Evolutionary conservation across 495 filamentous ascomycete species (phyloP), one percentile per base, ranked within the genome.

Genomic region (Xylaria curta): DNA sequence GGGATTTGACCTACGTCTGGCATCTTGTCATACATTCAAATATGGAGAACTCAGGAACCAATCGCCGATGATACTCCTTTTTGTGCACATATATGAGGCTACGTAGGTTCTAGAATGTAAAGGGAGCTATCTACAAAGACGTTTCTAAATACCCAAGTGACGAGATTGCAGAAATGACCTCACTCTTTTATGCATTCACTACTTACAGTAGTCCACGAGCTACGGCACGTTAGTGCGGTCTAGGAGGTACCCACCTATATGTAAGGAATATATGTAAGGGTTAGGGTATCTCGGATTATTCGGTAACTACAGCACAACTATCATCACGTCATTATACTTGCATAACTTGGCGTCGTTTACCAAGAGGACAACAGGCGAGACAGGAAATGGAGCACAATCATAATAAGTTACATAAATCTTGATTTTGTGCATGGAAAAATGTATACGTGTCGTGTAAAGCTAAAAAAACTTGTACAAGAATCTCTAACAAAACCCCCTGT

Each of bases 231-330:
- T 60, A n/a, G 58, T 21, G 62, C 8, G 21, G 42, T 19, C 42
- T 15, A n/a, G 17, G 19, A 17, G 17, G 47, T 66, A 54, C 31
- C 64, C 64, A 66, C 64, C 31, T 65, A 49, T 49, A 47, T 66
- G 47, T 54, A 33, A 53, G 31, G 47, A 66, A 51, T 31, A 63
- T 44, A 28, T 44, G 59, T 62, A 38, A 54, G 65, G 65, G 17
- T 68, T 17, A 21, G 65, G 49, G 49, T 58, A 44, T 38, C 36
- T 38, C 36, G 19, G 19, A 51, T n/a, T 21, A 24, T 24, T 54
- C 9, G 24, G 24, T 12, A 12, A 56, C 24, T 31, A 7, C 12
- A 56, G 53, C 26, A 31, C 17, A 31, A 31, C 12, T 26, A 4
- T 31, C 26, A 56, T 17, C 26, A 53, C 49, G 26, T 31, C 26